Percentiles rank a stretch among this genome's conserved stretches.
These are phyloP conservation scores for Cyberlindnera saturnus DNA, from an alignment of 805 yeast species.

Conservation along the genomic window DNA sequence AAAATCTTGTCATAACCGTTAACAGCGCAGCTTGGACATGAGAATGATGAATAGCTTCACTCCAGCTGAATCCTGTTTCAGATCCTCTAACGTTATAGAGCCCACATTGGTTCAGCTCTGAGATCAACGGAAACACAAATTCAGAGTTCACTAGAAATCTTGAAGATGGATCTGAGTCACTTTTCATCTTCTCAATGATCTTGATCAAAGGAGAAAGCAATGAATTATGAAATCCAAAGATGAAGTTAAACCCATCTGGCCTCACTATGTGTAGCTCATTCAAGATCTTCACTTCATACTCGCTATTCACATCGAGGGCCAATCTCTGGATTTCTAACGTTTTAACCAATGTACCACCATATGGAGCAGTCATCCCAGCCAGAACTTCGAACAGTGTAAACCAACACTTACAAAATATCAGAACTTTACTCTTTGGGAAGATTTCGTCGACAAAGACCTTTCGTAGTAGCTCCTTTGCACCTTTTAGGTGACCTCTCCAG, in stretches of 20 bases:
- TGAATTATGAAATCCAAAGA: slow-evolving; percentile 35
- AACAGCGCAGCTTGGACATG: slow-evolving; percentile 32
- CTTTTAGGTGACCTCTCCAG: slow-evolving; percentile 59
- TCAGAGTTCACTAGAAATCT: neutral
- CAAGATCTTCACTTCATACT: slow-evolving; percentile 19
- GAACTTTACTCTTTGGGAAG: slow-evolving; percentile 35
- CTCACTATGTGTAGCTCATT: slow-evolving; percentile 33
- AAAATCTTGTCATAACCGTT: slow-evolving; percentile 29
- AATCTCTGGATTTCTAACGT: slow-evolving; percentile 9
- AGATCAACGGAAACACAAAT: neutral
- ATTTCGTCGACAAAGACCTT: slow-evolving; percentile 24
- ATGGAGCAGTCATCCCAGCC: slow-evolving; percentile 47
- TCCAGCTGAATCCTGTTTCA: slow-evolving; percentile 3
- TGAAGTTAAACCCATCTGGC: slow-evolving; percentile 40
- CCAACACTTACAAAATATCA: slow-evolving; percentile 54
- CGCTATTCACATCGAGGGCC: slow-evolving; percentile 17
- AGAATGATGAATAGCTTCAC: slow-evolving; percentile 35
- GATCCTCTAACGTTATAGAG: slow-evolving; percentile 33
- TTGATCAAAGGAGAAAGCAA: slow-evolving; percentile 9
- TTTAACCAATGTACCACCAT: slow-evolving; percentile 45
- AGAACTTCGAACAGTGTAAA: slow-evolving; percentile 47
- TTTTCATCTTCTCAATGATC: slow-evolving; percentile 8
- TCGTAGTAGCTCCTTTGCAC: slow-evolving; percentile 51
- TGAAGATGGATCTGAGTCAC: neutral
- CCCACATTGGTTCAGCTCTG: neutral